Base-by-base conservation (phyloP, 2,329 filamentous ascomycete species). In the Botrytis deweyae region DNA sequence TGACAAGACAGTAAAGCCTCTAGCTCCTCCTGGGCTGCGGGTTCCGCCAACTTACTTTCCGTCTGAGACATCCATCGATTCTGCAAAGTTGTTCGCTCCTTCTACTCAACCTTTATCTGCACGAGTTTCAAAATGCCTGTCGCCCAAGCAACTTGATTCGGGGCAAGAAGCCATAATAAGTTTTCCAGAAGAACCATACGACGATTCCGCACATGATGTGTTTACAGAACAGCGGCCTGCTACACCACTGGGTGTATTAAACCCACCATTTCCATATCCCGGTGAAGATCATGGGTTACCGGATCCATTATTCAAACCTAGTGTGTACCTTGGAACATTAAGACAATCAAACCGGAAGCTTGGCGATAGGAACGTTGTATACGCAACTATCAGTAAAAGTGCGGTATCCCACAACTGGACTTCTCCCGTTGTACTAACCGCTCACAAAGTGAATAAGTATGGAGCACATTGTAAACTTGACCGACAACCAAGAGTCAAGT, bases 381-480 rank as follows among this genome's bases (percentile, higher is more conserved):
- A 64, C 44, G 68, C 55, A 20, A 62, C 68, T 49, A 64, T 70
- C 12, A 33, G 25, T 42, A 42, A 58, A n/a, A 42, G 40, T 3
- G 36, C 25, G 9, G 8, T 58, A 33, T 58, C 66, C 22, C 66
- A 25, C 38, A 58, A 18, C 46, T 58, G 66, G 49, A 58, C 6
- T 42, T 68, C 66, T 42, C 46, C 46, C 9, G n/a, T 68, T 58
- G 36, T 58, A 68, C 36, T 68, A 6, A 68, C 66, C 36, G 66
- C 66, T 12, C 66, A 68, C 49, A 68, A 68, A 68, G 55, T n/a
- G n/a, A 68, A 68, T 22, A 68, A 68, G 36, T 42, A 42, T 68
- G 66, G 66, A 42, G 49, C 36, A 33, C 49, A 68, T 25, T 68
- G 66, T 55, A 58, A 68, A 68, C 66, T 68, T 42, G 29, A 68